These are phyloP conservation scores for Sporothrix inflata DNA, from an alignment of 2,329 filamentous ascomycete genomes.

Conservation along the genomic window DNA sequence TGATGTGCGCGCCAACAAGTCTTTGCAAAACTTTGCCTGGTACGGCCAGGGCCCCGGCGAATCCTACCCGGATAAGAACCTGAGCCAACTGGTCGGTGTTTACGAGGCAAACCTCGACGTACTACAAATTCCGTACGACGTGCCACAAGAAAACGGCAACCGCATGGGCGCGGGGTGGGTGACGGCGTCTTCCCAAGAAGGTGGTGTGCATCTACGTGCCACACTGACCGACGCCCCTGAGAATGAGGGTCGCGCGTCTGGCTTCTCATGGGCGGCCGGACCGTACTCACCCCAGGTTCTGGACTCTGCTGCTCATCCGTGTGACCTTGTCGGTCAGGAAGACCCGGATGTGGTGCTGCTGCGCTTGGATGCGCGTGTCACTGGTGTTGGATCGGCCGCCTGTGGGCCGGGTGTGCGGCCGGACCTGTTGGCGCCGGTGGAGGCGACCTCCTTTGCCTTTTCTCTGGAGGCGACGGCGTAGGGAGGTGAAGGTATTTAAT, in stretches of 20 bases:
- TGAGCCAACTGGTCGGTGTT: constrained; percentile 56
- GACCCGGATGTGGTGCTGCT: constrained; percentile 46
- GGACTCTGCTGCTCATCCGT: constrained; percentile 64
- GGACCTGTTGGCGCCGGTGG: constrained; percentile 48
- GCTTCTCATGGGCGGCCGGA: constrained; percentile 60
- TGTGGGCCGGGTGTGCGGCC: constrained; percentile 54
- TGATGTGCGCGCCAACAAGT: constrained; percentile 54
- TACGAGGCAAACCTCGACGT: constrained; percentile 50
- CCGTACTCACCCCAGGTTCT: constrained; percentile 58
- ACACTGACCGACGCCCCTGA: neutral
- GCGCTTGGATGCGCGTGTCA: constrained; percentile 51
- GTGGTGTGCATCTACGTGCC: neutral
- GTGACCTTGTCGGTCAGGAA: constrained; percentile 60
- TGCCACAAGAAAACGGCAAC: constrained; percentile 70
- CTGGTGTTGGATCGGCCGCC: constrained; percentile 54
- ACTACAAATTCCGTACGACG: constrained; percentile 64
- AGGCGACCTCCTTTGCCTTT: constrained; percentile 49
- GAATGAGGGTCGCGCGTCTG: constrained; percentile 26
- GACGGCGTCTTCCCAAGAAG: neutral
- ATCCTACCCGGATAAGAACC: constrained; percentile 65
- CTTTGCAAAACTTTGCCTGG: constrained; percentile 57
- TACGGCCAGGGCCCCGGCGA: constrained; percentile 67
- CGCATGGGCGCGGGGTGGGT: constrained; percentile 64
- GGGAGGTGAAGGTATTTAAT: too few relatives aligned
- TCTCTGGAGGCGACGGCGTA: constrained; percentile 40